phyloP scores from a whole-genome alignment of 257 asterid species.

The Fraxinus excelsior region DNA sequence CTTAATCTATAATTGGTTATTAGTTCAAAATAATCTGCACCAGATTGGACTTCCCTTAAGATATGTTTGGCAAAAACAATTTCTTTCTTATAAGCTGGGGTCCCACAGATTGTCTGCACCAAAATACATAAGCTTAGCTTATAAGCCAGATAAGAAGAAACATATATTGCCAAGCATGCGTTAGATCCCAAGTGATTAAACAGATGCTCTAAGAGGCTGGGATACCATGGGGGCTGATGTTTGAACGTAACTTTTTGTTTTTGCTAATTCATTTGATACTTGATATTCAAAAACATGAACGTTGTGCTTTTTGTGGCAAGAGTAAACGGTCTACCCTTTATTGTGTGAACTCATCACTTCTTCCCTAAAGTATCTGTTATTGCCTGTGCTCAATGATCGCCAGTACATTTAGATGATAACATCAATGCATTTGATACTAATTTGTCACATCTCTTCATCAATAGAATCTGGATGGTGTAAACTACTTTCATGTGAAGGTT shows the following conservation, averaged over 20 bases:
- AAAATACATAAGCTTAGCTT: too few species aligned
- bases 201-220: neutral
- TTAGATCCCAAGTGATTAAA: neutral
- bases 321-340: neutral
- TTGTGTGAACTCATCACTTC: conserved; percentile 16
- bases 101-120: too few species aligned
- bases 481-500: conserved; percentile 96
- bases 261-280: conserved; percentile 19
- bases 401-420: conserved; percentile 11
- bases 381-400: conserved; percentile 8
- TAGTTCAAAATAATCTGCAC: neutral
- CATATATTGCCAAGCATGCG: too few species aligned
- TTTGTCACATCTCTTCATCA: conserved; percentile 50
- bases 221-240: neutral
- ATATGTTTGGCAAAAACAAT: too few species aligned
- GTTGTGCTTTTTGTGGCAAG: conserved; percentile 8
- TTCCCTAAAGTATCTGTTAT: neutral
- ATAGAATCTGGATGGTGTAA: conserved; percentile 95
- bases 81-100: too few species aligned
- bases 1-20: neutral
- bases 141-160: too few species aligned
- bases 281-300: neutral
- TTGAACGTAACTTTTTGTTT: too few species aligned
- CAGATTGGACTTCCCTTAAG: neutral
- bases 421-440: conserved; percentile 26